phyloP scores from a whole-genome alignment of 2,329 filamentous ascomycete species.

The Aureobasidium sp. region DNA sequence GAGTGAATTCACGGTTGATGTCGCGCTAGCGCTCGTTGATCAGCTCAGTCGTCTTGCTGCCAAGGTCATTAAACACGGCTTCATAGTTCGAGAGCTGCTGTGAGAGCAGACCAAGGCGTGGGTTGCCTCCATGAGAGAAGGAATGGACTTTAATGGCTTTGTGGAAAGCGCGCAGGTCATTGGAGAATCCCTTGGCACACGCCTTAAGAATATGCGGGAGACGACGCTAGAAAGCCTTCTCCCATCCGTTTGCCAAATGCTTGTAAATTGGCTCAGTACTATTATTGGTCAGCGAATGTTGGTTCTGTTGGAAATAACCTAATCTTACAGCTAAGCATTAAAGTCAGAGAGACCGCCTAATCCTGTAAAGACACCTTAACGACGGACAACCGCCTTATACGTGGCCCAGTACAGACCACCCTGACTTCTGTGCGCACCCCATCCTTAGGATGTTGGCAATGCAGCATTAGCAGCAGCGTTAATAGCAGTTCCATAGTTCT shows the following conservation, averaged over 20 bases:
- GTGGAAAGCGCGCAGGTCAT: slow-evolving; percentile 34
- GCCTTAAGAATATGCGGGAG: slow-evolving; percentile 32
- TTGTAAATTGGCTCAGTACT: slow-evolving; percentile 29
- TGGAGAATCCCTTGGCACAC: slow-evolving; percentile 26
- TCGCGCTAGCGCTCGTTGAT: slow-evolving; percentile 43
- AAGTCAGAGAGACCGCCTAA: slow-evolving; percentile 31
- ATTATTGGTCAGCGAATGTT: neutral
- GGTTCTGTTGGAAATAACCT: too few relatives aligned
- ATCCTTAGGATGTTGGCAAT: slow-evolving; percentile 23
- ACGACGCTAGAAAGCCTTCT: slow-evolving; percentile 34
- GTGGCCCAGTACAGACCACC: slow-evolving; percentile 45
- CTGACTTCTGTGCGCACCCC: slow-evolving; percentile 29
- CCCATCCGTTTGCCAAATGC: slow-evolving; percentile 33
- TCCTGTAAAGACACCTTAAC: slow-evolving; percentile 39
- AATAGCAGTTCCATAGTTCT: slow-evolving; percentile 33
- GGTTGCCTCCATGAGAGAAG: slow-evolving; percentile 29
- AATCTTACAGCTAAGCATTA: slow-evolving; percentile 27
- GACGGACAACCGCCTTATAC: slow-evolving; percentile 48
- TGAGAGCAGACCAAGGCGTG: slow-evolving; percentile 31
- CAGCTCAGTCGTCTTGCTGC: slow-evolving; percentile 21
- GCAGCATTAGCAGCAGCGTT: slow-evolving; percentile 31
- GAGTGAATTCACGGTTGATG: slow-evolving; percentile 46
- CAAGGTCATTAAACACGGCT: slow-evolving; percentile 31
- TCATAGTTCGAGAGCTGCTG: slow-evolving; percentile 35
- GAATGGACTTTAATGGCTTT: slow-evolving; percentile 32